Percentiles rank a stretch among this genome's conserved stretches.
Evolutionary conservation across 1,284 basidiomycete genomes (phyloP).

Genomic region (Naganishia sp.): DNA sequence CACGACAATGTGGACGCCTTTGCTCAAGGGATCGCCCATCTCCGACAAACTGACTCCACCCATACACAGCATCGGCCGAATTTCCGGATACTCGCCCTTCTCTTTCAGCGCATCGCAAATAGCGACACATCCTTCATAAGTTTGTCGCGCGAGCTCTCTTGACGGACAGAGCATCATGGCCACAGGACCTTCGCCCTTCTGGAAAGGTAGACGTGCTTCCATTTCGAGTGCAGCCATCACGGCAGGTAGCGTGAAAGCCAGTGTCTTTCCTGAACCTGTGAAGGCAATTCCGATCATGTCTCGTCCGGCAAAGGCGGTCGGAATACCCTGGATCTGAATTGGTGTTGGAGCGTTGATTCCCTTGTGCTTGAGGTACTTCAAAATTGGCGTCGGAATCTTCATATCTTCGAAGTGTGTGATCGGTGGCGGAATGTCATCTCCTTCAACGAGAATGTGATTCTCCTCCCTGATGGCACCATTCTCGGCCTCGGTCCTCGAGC

Average conservation of each 20-base stretch:
- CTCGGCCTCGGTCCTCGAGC: slow-evolving; percentile 67
- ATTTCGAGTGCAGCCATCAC: slow-evolving; percentile 95
- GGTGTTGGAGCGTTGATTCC: slow-evolving; percentile 87
- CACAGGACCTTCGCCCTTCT: slow-evolving; percentile 91
- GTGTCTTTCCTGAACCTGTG: slow-evolving; percentile 88
- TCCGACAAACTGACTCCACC: slow-evolving; percentile 98
- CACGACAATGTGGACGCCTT: slow-evolving; percentile 82
- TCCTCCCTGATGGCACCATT: slow-evolving; percentile 78
- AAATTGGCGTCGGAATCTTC: slow-evolving; percentile 86
- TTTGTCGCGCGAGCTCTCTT: slow-evolving; percentile 90
- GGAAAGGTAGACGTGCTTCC: slow-evolving; percentile 83
- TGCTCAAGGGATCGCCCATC: slow-evolving; percentile 82
- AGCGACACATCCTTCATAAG: slow-evolving; percentile 85
- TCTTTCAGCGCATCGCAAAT: slow-evolving; percentile 83
- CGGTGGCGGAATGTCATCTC: slow-evolving; percentile 84
- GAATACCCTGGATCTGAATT: slow-evolving; percentile 96
- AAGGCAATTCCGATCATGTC: slow-evolving; percentile 96
- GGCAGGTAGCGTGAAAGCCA: slow-evolving; percentile 88
- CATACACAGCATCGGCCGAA: slow-evolving; percentile 89
- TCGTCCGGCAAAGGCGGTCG: slow-evolving; percentile 87
- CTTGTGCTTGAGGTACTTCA: slow-evolving; percentile 79
- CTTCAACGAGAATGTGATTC: slow-evolving; percentile 88
- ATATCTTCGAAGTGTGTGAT: slow-evolving; percentile 96
- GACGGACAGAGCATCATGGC: slow-evolving; percentile 95
- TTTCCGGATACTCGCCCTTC: slow-evolving; percentile 73